Conservation (phyloP, 805 yeast genomes). For the Cyberlindnera samutprakarnensis region DNA sequence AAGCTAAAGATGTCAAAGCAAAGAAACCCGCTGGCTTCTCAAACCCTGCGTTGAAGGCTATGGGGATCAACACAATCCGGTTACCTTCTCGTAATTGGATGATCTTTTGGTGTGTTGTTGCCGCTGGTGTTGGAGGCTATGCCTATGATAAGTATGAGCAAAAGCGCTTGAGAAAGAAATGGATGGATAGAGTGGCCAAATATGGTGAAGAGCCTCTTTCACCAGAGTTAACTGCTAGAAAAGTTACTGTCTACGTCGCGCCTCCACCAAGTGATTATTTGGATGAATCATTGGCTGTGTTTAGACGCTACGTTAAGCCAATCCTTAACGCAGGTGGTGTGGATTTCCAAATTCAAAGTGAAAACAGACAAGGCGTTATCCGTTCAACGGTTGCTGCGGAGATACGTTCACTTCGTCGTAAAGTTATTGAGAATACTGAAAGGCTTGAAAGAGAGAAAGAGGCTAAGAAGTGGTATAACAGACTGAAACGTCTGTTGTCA, state of each 20-base stretch:
- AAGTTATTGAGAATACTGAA: constrained; percentile 25
- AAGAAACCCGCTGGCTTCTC: constrained; percentile 30
- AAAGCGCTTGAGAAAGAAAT: constrained; percentile 51
- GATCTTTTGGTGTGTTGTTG: constrained; percentile 73
- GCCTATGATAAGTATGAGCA: constrained; percentile 76
- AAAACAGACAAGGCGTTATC: constrained; percentile 83
- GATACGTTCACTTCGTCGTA: constrained; percentile 61
- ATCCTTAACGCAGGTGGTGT: constrained; percentile 75
- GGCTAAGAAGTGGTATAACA: constrained; percentile 15
- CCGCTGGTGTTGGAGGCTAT: constrained; percentile 63
- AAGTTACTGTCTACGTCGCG: constrained; percentile 74
- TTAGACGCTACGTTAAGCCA: constrained; percentile 80
- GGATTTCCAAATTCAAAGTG: constrained; percentile 73
- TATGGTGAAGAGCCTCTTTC: constrained; percentile 42
- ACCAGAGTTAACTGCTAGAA: constrained; percentile 56
- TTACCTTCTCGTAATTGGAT: constrained; percentile 92
- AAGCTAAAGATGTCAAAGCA: background rate
- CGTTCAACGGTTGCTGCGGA: constrained; percentile 76
- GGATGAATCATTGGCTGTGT: constrained; percentile 63
- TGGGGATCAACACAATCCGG: constrained; percentile 75
- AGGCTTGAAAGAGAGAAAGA: constrained; percentile 13
- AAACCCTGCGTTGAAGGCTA: constrained; percentile 74
- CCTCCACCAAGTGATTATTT: constrained; percentile 96
- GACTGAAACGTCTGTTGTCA: constrained; percentile 8
- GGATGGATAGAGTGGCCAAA: constrained; percentile 52